Conservation (phyloP, 1,139 yeast genomes). For the Blastobotrys ciferrii region DNA sequence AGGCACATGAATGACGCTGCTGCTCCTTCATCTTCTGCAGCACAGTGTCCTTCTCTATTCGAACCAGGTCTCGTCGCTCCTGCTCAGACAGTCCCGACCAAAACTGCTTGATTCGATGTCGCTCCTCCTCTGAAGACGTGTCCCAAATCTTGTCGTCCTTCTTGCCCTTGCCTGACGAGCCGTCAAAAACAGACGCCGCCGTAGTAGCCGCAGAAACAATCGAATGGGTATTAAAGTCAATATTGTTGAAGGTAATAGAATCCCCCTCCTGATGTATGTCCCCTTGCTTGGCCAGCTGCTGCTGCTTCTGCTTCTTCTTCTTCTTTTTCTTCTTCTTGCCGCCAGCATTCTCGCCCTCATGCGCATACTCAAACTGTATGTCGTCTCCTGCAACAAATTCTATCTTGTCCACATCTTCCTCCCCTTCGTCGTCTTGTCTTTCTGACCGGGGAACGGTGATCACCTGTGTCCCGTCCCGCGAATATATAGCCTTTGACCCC, state of each 20-base stretch:
- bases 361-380: constrained; percentile 54
- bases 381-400: constrained; percentile 50
- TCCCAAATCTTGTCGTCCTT: constrained; percentile 53
- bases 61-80: constrained; percentile 61
- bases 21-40: constrained; percentile 62
- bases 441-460: constrained; percentile 27
- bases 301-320: constrained; percentile 19
- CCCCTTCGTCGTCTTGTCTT: constrained; percentile 6
- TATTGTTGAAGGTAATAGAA: constrained; percentile 31
- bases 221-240: constrained; percentile 52
- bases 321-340: constrained; percentile 23
- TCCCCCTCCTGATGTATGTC: constrained; percentile 29
- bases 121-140: constrained; percentile 56
- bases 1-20: constrained; percentile 59
- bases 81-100: constrained; percentile 68
- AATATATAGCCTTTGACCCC: constrained; percentile 29
- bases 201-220: constrained; percentile 32
- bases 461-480: constrained; percentile 30
- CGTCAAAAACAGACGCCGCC: constrained; percentile 34
- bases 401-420: constrained; percentile 10
- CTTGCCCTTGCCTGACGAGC: constrained; percentile 10
- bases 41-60: constrained; percentile 69
- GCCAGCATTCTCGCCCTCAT: background rate
- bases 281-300: constrained; percentile 10
- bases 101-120: constrained; percentile 55